A percentile compares a stretch with the other conserved stretches of the same genome.
Evolutionary conservation across 495 filamentous ascomycete species (phyloP).

Genomic region (Neurospora cerealis): DNA sequence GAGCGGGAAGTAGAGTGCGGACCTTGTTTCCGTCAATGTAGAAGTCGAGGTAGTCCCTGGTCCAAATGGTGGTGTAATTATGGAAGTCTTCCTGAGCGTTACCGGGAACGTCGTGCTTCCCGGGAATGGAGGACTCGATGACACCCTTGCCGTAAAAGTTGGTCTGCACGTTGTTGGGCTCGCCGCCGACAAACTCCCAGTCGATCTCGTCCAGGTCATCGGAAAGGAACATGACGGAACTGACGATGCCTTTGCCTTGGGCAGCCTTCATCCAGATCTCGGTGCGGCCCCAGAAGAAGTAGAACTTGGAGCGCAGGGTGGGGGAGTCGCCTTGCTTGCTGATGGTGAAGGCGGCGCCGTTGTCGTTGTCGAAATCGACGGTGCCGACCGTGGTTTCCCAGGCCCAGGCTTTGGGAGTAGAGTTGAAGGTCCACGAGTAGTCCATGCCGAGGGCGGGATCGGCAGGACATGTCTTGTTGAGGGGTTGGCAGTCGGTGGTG

Average conservation of each 20-base stretch:
- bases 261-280: conserved; percentile 66
- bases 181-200: conserved; percentile 73
- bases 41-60: conserved; percentile 57
- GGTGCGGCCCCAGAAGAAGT: conserved; percentile 68
- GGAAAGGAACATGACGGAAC: conserved; percentile 71
- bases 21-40: conserved; percentile 60
- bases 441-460: conserved; percentile 52
- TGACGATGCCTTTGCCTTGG: conserved; percentile 65
- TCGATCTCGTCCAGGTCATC: conserved; percentile 87
- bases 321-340: conserved; percentile 60
- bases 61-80: conserved; percentile 84
- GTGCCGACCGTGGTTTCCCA: conserved; percentile 54
- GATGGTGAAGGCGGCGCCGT: conserved; percentile 59
- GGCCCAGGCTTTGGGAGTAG: conserved; percentile 40
- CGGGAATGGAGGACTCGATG: conserved; percentile 43
- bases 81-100: conserved; percentile 45
- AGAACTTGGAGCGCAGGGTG: conserved; percentile 62
- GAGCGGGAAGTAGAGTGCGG: conserved; percentile 54
- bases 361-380: conserved; percentile 44
- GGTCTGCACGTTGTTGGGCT: conserved; percentile 52
- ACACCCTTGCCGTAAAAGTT: conserved; percentile 85
- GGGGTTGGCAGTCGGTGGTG: conserved; percentile 56
- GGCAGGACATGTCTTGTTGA: conserved; percentile 50
- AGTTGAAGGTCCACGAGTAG: conserved; percentile 56
- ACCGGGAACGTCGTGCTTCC: conserved; percentile 38